Base-by-base conservation (phyloP, 208 protist genomes). In the Trypanosoma mega region DNA sequence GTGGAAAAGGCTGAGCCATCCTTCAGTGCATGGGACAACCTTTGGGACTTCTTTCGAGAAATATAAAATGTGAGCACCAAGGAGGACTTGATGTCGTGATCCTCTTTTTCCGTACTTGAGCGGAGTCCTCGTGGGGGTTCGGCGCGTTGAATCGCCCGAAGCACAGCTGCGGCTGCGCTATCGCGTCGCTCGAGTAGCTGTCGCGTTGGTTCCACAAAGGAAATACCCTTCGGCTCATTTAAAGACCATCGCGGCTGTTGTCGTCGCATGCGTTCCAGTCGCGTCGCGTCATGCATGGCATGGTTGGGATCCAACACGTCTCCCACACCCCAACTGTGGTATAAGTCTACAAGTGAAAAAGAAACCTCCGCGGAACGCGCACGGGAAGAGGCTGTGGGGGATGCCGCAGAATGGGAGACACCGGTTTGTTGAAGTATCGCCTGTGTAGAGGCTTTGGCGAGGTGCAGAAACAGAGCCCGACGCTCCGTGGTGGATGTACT, bases 311-410 rank as follows among this genome's bases (percentile, higher is more conserved):
- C 70, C 4, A 85, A 51, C 1, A 80, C 70, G 52, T 80, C 74
- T 2, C 63, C 69, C 3, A 68, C 45, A 31, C 74, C 78, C 78
- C 74, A 85, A 1, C 41, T 43, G 45, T 74, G 66, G 48, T 84
- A 75, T 34, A 66, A 62, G 46, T 79, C 71, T 9, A 80, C 65
- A n/a, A 84, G 46, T 7, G 78, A 74, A 39, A 84, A 71, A 18
- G 66, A 63, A 62, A 65, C 51, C 0, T 56, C 33, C 46, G 18
- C 54, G 31, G 18, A 16, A 12, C 5, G 34, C 12, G 23, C 14
- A n/a, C 14, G 6, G 23, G 43, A 20, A 39, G 18, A 63, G 23
- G 51, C n/a, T 24, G 51, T 43, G 1, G 24, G 27, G 7, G 1
- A 5, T 16, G 5, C 16, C 16, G 9, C 26, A 18, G 49, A 14